Percentiles rank a stretch among this genome's conserved stretches.
These are phyloP conservation scores for Hebeloma cylindrosporum DNA, from an alignment of 768 basidiomycete species.

Conservation along the genomic window DNA sequence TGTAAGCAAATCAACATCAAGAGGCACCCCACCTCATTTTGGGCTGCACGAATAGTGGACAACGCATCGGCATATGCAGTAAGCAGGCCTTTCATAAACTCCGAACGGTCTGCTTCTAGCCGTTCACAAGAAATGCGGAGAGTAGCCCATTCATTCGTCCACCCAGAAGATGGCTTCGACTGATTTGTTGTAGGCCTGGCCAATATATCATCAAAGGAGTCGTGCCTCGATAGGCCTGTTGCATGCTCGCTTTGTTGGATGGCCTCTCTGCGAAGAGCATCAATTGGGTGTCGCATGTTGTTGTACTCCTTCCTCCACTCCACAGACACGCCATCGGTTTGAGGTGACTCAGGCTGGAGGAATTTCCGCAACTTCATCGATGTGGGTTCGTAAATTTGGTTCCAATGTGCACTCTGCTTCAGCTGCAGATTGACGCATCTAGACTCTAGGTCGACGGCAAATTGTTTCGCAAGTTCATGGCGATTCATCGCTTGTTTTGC, in stretches of 20 bases:
- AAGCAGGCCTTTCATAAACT: conserved; percentile 16
- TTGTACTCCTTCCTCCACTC: conserved; percentile 23
- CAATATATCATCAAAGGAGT: conserved; percentile 1
- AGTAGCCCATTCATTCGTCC: conserved; percentile 12
- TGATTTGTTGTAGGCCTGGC: background rate
- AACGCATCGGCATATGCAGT: conserved; percentile 13
- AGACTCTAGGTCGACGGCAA: conserved; percentile 19
- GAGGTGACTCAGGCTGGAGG: conserved; percentile 3
- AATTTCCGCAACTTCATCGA: conserved; percentile 11
- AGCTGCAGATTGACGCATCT: conserved; percentile 18
- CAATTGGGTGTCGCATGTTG: conserved; percentile 15
- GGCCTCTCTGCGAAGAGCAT: conserved; percentile 12
- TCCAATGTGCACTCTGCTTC: conserved; percentile 10
- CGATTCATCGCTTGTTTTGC: conserved; percentile 21
- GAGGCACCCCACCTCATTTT: conserved; percentile 12
- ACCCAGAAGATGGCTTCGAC: background rate
- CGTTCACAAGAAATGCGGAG: conserved; percentile 16
- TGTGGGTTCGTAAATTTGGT: conserved; percentile 14
- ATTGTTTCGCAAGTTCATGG: conserved; percentile 17
- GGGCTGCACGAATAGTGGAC: conserved; percentile 9
- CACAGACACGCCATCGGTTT: conserved; percentile 7
- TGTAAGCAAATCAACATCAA: background rate
- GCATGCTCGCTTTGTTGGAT: conserved; percentile 1
- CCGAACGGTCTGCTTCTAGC: conserved; percentile 13
- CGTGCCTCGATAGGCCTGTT: background rate